These are phyloP conservation scores for Tilletia caries DNA, from an alignment of 1,284 basidiomycete genomes.

Conservation along the genomic window DNA sequence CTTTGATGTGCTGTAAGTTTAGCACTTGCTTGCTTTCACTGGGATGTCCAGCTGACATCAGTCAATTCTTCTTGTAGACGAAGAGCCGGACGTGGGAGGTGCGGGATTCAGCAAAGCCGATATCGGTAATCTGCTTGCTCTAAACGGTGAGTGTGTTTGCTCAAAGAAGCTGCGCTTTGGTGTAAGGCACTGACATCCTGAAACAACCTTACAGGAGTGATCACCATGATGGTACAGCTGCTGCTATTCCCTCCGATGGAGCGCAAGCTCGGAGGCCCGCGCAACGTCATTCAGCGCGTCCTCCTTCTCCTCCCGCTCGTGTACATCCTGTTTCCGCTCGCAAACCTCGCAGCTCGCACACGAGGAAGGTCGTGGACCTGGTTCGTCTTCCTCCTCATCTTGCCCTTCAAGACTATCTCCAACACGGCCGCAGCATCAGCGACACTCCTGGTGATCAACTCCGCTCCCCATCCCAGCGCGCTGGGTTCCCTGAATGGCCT, in stretches of 20 bases:
- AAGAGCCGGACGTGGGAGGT: neutral
- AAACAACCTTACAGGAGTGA: constrained; percentile 22
- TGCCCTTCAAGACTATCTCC: constrained; percentile 16
- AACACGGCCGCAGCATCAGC: constrained; percentile 27
- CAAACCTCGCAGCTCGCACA: constrained; percentile 35
- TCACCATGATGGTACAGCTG: constrained; percentile 47
- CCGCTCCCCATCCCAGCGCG: constrained; percentile 19
- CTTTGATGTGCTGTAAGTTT: constrained; percentile 31
- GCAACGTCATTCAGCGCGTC: constrained; percentile 43
- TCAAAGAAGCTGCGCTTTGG: too few relatives aligned
- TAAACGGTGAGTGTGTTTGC: constrained; percentile 25
- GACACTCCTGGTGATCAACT: constrained; percentile 38
- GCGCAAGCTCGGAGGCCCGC: constrained; percentile 43
- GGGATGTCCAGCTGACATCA: neutral
- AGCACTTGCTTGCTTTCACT: neutral
- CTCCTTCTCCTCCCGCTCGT: constrained; percentile 51
- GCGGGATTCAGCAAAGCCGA: constrained; percentile 17
- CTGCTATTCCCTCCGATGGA: constrained; percentile 54
- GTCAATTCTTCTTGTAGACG: neutral
- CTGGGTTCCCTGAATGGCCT: constrained; percentile 35
- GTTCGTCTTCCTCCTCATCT: constrained; percentile 4
- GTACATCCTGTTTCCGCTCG: constrained; percentile 46
- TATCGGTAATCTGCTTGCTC: constrained; percentile 35
- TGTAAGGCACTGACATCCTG: neutral
- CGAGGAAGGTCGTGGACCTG: constrained; percentile 11